These are phyloP conservation scores for Hyaloscypha variabilis DNA, from an alignment of 495 filamentous ascomycete species.

Conservation along the genomic window DNA sequence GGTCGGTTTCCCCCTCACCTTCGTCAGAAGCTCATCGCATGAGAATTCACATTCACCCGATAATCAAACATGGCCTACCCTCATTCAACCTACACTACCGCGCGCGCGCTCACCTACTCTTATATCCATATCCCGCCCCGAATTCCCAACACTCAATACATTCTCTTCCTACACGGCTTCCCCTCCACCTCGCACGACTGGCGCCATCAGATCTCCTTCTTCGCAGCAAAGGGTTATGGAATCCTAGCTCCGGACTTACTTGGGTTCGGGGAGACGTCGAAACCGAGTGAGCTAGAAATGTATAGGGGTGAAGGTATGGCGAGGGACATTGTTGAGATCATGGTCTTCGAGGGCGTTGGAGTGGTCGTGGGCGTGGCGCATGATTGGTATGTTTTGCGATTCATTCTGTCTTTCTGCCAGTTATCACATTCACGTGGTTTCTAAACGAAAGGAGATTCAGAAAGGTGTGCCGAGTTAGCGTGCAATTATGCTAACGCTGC, in stretches of 20 bases:
- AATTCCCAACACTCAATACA: neutral
- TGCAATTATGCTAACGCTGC: constrained; percentile 25
- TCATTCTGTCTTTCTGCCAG: constrained; percentile 13
- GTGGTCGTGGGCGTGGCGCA: constrained; percentile 37
- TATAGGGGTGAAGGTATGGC: constrained; percentile 40
- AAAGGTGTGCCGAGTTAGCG: constrained; percentile 17
- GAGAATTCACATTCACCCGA: constrained; percentile 23
- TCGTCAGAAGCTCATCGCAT: constrained; percentile 25
- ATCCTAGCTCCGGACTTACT: constrained; percentile 47
- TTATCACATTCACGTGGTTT: constrained; percentile 19
- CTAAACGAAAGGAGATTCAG: constrained; percentile 9
- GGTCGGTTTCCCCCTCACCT: constrained; percentile 20
- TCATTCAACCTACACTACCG: constrained; percentile 21
- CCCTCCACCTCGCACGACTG: constrained; percentile 42
- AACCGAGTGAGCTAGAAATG: constrained; percentile 34
- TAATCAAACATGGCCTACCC: constrained; percentile 25
- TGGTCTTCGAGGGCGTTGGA: constrained; percentile 31
- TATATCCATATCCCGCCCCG: constrained; percentile 17
- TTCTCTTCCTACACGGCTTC: constrained; percentile 44
- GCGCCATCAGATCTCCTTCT: constrained; percentile 40
- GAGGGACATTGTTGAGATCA: constrained; percentile 35
- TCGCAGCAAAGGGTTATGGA: constrained; percentile 39
- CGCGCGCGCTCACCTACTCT: constrained; percentile 21
- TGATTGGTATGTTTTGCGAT: constrained; percentile 35
- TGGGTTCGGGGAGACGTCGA: constrained; percentile 46